These are phyloP conservation scores for Mortierella sp. DNA, from an alignment of 371 early-diverging fungal genomes.

Conservation along the genomic window DNA sequence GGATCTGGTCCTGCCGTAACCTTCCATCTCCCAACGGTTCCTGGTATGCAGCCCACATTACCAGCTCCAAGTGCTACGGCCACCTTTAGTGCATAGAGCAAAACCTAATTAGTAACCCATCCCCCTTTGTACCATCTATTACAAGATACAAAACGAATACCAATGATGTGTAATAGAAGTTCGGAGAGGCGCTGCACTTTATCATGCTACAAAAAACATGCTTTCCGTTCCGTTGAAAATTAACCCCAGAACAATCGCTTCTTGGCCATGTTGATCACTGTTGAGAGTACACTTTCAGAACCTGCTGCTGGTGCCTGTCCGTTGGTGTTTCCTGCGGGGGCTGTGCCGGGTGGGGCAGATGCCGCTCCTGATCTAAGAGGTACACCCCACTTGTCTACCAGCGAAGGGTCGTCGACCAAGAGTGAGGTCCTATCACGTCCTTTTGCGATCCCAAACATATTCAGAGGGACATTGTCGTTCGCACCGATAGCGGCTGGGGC, in stretches of 20 bases:
- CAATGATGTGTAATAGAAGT: no score
- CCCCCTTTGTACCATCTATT: no score
- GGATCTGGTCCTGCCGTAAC: neutral
- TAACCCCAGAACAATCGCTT: slow-evolving; percentile 51
- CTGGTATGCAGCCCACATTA: neutral
- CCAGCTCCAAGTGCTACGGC: slow-evolving; percentile 6
- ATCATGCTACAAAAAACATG: no score
- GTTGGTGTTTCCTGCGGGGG: neutral
- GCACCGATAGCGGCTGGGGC: neutral
- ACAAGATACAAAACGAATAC: no score
- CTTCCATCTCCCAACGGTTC: slow-evolving; percentile 8
- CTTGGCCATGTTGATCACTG: slow-evolving; percentile 37
- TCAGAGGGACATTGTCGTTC: slow-evolving; percentile 1
- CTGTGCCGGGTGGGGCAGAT: neutral
- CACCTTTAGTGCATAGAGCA: slow-evolving; percentile 12
- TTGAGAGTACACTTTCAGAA: slow-evolving; percentile 24
- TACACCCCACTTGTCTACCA: slow-evolving; percentile 26
- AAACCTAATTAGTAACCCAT: no score
- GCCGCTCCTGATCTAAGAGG: slow-evolving; percentile 5
- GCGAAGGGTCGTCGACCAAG: slow-evolving; percentile 33
- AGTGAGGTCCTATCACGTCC: slow-evolving; percentile 25
- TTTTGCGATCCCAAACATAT: slow-evolving; percentile 12
- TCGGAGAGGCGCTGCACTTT: no score
- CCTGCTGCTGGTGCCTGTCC: slow-evolving; percentile 4
- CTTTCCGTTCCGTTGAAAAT: neutral